Conservation (phyloP, 768 basidiomycete genomes). For the Lanmaoa rubissima region DNA sequence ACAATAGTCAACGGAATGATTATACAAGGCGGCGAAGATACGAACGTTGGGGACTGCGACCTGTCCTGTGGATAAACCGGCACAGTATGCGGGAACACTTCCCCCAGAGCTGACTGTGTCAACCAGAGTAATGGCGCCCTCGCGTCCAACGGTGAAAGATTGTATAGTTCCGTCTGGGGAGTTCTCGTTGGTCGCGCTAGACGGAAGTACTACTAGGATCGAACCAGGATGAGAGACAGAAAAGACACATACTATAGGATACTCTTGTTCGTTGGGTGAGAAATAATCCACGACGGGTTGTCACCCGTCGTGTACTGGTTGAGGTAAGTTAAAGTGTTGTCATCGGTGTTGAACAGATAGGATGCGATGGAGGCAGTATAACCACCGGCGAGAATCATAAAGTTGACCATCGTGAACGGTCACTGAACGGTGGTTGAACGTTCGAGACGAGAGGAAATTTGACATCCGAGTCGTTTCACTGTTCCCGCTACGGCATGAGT, state of each 20-base stretch:
- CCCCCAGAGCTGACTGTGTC: slow-evolving; percentile 52
- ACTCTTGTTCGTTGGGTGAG: slow-evolving; percentile 53
- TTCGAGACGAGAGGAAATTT: not conserved
- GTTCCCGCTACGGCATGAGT: not conserved
- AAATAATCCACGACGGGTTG: slow-evolving; percentile 60
- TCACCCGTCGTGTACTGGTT: slow-evolving; percentile 41
- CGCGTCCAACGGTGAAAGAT: slow-evolving; percentile 48
- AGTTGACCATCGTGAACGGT: slow-evolving; percentile 54
- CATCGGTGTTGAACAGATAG: slow-evolving; percentile 57
- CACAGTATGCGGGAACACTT: slow-evolving; percentile 48
- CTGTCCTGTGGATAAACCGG: slow-evolving; percentile 50
- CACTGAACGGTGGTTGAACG: not conserved
- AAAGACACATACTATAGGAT: slow-evolving; percentile 54
- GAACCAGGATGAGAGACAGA: not conserved
- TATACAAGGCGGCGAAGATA: not conserved
- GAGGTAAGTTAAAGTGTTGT: slow-evolving; percentile 45
- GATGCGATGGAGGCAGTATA: slow-evolving; percentile 59
- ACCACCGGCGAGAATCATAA: slow-evolving; percentile 68
- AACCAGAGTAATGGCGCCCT: slow-evolving; percentile 46
- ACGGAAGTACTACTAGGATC: not conserved
- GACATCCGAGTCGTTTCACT: too few relatives aligned
- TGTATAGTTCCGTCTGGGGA: slow-evolving; percentile 43
- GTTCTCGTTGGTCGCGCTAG: slow-evolving; percentile 62
- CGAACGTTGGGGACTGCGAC: slow-evolving; percentile 61
- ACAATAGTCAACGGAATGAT: not conserved